Base-by-base conservation (phyloP, 306 rosid genomes). In the Casuarina glauca region DNA sequence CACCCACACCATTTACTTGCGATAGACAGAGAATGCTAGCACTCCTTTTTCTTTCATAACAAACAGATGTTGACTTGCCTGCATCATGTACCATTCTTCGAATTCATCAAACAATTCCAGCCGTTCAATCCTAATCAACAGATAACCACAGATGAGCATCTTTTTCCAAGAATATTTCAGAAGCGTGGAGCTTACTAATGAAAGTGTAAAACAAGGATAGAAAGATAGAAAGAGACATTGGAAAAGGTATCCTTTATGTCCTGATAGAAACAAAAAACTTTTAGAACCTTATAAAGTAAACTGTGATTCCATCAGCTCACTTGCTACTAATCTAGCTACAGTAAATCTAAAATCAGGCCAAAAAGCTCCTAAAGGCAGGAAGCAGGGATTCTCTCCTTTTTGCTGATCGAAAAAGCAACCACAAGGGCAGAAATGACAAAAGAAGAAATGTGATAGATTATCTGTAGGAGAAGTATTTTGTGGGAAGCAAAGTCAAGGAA, bases 81-180 rank as follows among this genome's bases (percentile, higher is more conserved):
- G 97, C 97, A 95, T 95, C 99, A 95, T 91, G 88, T 95, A 82
- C 97, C 97, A 95, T 85, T 95, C 97, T 85, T 94, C 99, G 83
- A 95, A 95, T 89, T 95, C 97, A 80, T 95, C 97, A 67, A 92
- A 93, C 83, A 91, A 78, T 84, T 95, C 97, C 85, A 95, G 85
- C 83, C 99, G 88, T 84, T 95, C 99, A 70, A 91, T 95, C 96
- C 97, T 91, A 70, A 82, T 68, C 70, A 61, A 80, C 48, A 83
- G 74, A 76, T 16, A 45, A 26, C 72, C 68, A 74, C 70, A 78
- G 75, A 81, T 79, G 69, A 91, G 85, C 72, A 71, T 81, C 74
- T 67, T 83, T 55, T 83, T 55, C 73, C 52, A 70, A 71, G 50
- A 74, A 82, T 51, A 74, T 54, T 58, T 44, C 67, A 82, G 51